Evolutionary conservation across 2,329 filamentous ascomycete genomes (phyloP), one percentile per base, ranked within the genome.

Genomic region (Trematosphaeria pertusa): DNA sequence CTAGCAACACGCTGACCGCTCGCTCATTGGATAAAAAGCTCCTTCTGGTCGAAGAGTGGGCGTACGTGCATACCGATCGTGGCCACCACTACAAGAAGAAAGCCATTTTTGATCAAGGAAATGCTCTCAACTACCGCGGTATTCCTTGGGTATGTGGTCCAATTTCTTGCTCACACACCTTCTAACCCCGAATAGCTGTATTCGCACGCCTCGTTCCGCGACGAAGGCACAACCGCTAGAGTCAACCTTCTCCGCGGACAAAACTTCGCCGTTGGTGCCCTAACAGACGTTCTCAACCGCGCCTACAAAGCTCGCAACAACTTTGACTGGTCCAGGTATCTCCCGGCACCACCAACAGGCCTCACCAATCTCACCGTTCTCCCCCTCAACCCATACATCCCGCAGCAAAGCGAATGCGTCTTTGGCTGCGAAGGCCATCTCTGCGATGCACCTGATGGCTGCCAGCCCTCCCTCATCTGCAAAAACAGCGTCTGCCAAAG

Each of bases 11-110:
- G n/a, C 42, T 70, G 8, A 69, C 64, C 5, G 48, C 59, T 3
- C 46, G 66, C 6, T 62, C 61, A 6, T 41, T 53, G 8, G 60
- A 53, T 0, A 66, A 61, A 17, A 59, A 71, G 24, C 28, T 70
- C 18, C 38, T 71, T n/a, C 43, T 71, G 1, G 68, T 71, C 3
- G 68, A 71, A 31, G 65, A 69, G 37, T 65, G 64, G 64, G 48
- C 56, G 2, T 71, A 69, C 41, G 44, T 61, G 19, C 54, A 64
- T 22, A 69, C 47, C 22, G 42, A 59, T 0, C 34, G 48, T 7
- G 65, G 67, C 0, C 34, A 68, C 9, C 50, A 53, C 21, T 68
- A 65, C 46, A 70, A 70, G 50, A 63, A 61, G 26, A 54, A 63
- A 32, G 66, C 62, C 1, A 50, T 71, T 11, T 70, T 65, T 38